Conservation (phyloP, 768 basidiomycete genomes). For the Clitopilus passeckerianus region DNA sequence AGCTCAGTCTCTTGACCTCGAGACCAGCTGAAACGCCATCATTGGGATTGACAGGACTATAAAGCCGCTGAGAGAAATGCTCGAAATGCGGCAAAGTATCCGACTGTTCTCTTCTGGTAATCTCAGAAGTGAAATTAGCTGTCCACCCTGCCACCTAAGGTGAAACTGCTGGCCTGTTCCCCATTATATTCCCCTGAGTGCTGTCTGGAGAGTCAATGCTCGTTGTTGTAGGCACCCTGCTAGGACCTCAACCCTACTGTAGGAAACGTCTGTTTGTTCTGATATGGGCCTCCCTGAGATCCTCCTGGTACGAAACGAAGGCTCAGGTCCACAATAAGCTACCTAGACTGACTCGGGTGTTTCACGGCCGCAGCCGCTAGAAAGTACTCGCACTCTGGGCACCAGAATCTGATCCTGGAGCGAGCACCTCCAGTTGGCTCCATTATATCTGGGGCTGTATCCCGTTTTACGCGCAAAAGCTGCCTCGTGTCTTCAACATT, state of each 20-base stretch:
- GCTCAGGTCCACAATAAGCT: not conserved
- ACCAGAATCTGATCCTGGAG: not conserved
- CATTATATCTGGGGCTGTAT: not conserved
- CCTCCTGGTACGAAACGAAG: not conserved
- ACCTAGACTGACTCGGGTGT: not conserved
- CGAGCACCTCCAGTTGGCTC: not conserved
- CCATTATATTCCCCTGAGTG: too few species aligned
- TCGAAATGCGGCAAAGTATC: too few species aligned
- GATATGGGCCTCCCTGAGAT: not conserved
- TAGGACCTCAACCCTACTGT: too few species aligned
- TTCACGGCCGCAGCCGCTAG: not conserved
- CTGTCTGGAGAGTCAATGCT: not conserved
- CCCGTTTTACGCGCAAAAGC: not conserved
- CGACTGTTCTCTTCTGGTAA: too few species aligned
- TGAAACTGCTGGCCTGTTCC: too few species aligned
- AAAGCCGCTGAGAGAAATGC: too few species aligned
- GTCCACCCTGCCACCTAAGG: too few species aligned
- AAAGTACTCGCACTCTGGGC: not conserved
- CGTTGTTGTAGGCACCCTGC: too few species aligned
- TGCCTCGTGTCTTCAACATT: not conserved
- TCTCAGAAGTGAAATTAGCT: too few species aligned
- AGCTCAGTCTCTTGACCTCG: not conserved
- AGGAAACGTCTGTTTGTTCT: not conserved
- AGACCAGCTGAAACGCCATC: not conserved
- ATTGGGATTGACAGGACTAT: not conserved